Percentiles rank a stretch among this genome's conserved stretches.
Conservation (phyloP, 192 early-diverging fungal species). For the Backusella australiensis region DNA sequence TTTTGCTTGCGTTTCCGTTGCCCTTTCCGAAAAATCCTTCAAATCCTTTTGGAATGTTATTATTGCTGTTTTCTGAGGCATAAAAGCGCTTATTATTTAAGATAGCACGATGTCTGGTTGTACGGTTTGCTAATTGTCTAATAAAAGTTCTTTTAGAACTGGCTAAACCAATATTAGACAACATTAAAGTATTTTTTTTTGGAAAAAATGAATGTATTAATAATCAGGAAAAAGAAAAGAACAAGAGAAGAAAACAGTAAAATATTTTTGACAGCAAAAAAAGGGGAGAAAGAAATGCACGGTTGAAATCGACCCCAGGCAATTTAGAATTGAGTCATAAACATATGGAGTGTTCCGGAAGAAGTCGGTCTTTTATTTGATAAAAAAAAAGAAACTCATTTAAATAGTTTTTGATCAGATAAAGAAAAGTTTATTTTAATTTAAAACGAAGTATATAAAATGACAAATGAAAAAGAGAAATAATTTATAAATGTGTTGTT, state of each 20-base stretch:
- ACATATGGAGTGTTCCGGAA: neutral
- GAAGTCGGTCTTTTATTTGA: neutral
- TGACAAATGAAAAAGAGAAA: neutral
- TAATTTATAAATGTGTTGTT: neutral
- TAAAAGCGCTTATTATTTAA: conserved; percentile 3
- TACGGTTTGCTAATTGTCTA: neutral
- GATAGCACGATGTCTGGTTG: conserved; percentile 3
- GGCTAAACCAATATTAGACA: neutral
- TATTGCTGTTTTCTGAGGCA: conserved; percentile 1
- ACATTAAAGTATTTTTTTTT: conserved; percentile 7
- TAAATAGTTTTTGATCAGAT: neutral
- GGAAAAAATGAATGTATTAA: neutral
- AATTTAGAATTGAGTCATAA: conserved; percentile 5
- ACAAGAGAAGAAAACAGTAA: neutral
- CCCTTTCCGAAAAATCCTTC: conserved; percentile 66
- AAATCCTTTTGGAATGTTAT: conserved; percentile 61
- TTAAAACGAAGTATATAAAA: neutral
- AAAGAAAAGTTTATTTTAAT: conserved; percentile 1
- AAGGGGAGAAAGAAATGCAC: neutral
- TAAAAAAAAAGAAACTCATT: neutral
- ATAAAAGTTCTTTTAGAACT: neutral
- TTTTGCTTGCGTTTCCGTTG: conserved; percentile 9
- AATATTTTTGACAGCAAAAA: neutral
- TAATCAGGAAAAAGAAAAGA: neutral
- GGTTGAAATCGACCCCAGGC: neutral